Percentiles rank a stretch among this genome's conserved stretches.
phyloP scores from a whole-genome alignment of 805 yeast species.

The Monosporozyma solicola region DNA sequence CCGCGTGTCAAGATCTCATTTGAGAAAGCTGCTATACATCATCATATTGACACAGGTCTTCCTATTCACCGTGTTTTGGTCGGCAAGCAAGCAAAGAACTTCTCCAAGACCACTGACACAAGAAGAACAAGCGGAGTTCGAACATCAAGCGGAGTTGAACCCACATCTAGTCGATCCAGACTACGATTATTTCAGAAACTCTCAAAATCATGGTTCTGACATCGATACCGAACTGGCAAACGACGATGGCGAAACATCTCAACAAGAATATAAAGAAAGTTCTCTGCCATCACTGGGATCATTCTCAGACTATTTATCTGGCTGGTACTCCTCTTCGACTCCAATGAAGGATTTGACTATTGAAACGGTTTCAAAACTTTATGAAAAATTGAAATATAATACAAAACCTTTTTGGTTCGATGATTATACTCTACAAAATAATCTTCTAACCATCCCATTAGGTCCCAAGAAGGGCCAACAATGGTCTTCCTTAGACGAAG shows the following conservation, averaged over 20 bases:
- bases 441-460: constrained; percentile 14
- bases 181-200: constrained; percentile 1
- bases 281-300: background rate
- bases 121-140: background rate
- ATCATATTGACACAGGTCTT: background rate
- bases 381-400: constrained; percentile 16
- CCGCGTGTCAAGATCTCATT: background rate
- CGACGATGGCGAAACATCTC: background rate
- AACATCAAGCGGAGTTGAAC: background rate
- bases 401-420: constrained; percentile 16
- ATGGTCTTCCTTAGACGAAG: constrained; percentile 14
- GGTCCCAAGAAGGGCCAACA: constrained; percentile 15
- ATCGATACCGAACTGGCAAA: no score
- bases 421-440: constrained; percentile 14
- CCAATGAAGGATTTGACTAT: background rate
- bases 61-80: background rate
- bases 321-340: background rate
- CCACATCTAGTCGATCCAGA: constrained; percentile 4
- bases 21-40: background rate
- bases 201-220: background rate
- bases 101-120: background rate
- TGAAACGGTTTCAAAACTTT: constrained; percentile 7
- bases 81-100: background rate
- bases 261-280: background rate
- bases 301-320: background rate